These are phyloP conservation scores for Juglanconis oblonga DNA, from an alignment of 2,329 filamentous ascomycete genomes.

Conservation along the genomic window DNA sequence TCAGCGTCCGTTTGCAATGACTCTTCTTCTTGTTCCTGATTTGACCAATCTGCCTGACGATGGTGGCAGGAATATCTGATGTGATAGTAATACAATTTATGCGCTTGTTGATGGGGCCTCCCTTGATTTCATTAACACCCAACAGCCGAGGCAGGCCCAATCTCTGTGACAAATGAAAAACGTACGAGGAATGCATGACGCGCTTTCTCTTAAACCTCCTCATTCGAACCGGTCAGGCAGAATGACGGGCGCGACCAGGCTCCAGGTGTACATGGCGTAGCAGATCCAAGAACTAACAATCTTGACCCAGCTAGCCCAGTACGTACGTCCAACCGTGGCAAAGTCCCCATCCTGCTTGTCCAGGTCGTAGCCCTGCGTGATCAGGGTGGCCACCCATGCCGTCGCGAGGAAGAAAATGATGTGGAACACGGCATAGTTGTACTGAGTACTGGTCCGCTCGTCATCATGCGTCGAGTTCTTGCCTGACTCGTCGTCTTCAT, in stretches of 20 bases:
- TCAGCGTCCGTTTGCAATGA: slow-evolving; percentile 7
- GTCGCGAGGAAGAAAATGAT: slow-evolving; percentile 97
- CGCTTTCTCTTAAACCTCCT: slow-evolving; percentile 40
- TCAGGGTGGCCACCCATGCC: slow-evolving; percentile 88
- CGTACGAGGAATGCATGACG: slow-evolving; percentile 35
- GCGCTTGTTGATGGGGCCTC: background rate
- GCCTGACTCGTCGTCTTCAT: slow-evolving; percentile 62
- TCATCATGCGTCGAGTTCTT: slow-evolving; percentile 73
- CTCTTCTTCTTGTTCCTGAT: background rate
- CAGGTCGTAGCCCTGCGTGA: slow-evolving; percentile 71
- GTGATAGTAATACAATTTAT: slow-evolving; percentile 9
- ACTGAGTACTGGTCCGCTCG: slow-evolving; percentile 85
- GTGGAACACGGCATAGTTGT: slow-evolving; percentile 95
- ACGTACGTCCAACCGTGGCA: slow-evolving; percentile 87
- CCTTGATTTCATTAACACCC: background rate
- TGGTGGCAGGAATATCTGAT: background rate
- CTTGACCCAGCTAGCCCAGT: slow-evolving; percentile 99
- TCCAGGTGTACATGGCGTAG: slow-evolving; percentile 93
- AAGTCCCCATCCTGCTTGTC: slow-evolving; percentile 69
- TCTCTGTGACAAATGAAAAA: slow-evolving; percentile 18
- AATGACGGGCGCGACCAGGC: slow-evolving; percentile 78
- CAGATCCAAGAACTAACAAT: slow-evolving; percentile 97
- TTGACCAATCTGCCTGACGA: background rate
- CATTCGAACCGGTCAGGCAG: slow-evolving; percentile 76
- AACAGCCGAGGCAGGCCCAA: slow-evolving; percentile 2